phyloP scores from a whole-genome alignment of 2,329 filamentous ascomycete genomes.

The Karstenula rhodostoma region DNA sequence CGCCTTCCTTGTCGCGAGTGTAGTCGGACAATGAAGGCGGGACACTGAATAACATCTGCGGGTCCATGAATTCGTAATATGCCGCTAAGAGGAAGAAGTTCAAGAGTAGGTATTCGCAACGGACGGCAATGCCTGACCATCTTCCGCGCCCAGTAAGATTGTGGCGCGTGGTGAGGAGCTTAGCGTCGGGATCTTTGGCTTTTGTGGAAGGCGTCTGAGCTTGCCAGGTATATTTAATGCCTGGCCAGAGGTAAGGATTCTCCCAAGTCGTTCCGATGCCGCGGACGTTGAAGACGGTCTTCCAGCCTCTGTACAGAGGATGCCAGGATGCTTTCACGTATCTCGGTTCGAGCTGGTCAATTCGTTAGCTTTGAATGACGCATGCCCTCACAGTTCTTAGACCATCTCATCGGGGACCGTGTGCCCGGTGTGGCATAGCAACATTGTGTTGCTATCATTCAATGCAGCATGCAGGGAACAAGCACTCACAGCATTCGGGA shows the following conservation, averaged over 20 bases:
- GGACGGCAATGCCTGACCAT: slow-evolving; percentile 10
- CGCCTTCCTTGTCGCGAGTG: slow-evolving; percentile 13
- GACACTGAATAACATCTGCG: slow-evolving; percentile 8
- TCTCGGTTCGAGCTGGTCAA: slow-evolving; percentile 3
- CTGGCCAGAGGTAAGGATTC: slow-evolving; percentile 16
- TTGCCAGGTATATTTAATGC: slow-evolving; percentile 8
- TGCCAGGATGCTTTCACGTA: slow-evolving; percentile 5
- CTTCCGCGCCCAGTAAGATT: slow-evolving; percentile 12
- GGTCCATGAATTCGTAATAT: slow-evolving; percentile 10
- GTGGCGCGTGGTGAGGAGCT: slow-evolving; percentile 8
- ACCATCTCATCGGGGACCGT: too few relatives aligned
- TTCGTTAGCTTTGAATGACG: background rate
- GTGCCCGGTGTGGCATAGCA: too few relatives aligned
- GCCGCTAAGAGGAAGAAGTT: slow-evolving; percentile 9
- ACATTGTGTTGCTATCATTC: background rate
- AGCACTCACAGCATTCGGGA: slow-evolving; percentile 6
- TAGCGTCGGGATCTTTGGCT: background rate
- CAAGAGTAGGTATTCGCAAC: slow-evolving; percentile 11
- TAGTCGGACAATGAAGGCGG: slow-evolving; percentile 6
- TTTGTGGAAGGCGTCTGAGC: slow-evolving; percentile 6
- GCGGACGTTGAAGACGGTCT: slow-evolving; percentile 11
- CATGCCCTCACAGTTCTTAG: too few relatives aligned
- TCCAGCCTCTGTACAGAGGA: slow-evolving; percentile 10
- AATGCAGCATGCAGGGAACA: background rate
- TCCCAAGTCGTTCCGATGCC: slow-evolving; percentile 17